Percentiles rank a stretch among this genome's conserved stretches.
phyloP scores from a whole-genome alignment of 2,329 filamentous ascomycete species.

The Emmonsia crescens region DNA sequence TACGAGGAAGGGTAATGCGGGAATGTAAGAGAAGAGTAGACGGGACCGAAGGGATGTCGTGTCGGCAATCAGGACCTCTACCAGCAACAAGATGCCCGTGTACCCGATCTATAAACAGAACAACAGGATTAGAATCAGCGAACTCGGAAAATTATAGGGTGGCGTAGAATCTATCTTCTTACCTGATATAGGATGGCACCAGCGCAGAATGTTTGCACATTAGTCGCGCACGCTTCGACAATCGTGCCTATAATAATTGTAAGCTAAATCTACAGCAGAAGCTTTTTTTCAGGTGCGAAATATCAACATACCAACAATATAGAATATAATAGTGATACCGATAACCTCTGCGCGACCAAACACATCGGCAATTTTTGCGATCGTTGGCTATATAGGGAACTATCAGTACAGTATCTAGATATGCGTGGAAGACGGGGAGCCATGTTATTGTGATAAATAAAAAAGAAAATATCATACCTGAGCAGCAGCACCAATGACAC shows the following conservation, averaged over 20 bases:
- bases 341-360: conserved; percentile 53
- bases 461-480: conserved; percentile 23
- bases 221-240: conserved; percentile 43
- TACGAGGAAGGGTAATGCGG: conserved; percentile 46
- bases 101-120: conserved; percentile 43
- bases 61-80: conserved; percentile 56
- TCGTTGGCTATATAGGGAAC: conserved; percentile 37
- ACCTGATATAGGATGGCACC: conserved; percentile 50
- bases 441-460: neutral
- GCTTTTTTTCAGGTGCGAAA: neutral
- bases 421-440: neutral
- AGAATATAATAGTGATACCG: conserved; percentile 45
- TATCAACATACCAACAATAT: conserved; percentile 34
- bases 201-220: conserved; percentile 43
- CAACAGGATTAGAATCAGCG: neutral
- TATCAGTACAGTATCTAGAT: neutral
- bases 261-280: neutral
- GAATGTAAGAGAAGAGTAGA: conserved; percentile 56
- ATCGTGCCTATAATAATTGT: conserved; percentile 36
- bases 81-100: conserved; percentile 49
- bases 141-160: neutral
- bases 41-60: conserved; percentile 52
- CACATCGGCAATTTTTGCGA: conserved; percentile 52
- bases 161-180: neutral
- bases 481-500: conserved; percentile 49